phyloP scores from a whole-genome alignment of 164 flowering plant species.

The Nymphaea thermarum region DNA sequence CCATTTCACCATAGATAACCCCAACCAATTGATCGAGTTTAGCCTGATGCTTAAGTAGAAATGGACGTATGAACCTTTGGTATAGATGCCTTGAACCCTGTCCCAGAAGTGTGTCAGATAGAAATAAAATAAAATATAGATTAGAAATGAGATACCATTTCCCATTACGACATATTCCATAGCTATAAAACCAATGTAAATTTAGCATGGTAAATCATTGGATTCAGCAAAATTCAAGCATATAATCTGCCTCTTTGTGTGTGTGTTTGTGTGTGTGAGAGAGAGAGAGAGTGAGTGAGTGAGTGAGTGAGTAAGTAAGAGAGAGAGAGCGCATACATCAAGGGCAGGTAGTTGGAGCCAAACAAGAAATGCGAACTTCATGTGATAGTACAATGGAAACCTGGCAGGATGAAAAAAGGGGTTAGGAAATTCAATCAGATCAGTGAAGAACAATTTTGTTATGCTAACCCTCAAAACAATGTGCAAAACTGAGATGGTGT shows the following conservation, averaged over 20 bases:
- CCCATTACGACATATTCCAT: too few relatives aligned
- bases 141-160: neutral
- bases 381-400: constrained; percentile 74
- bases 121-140: neutral
- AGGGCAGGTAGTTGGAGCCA: constrained; percentile 83
- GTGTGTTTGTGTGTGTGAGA: neutral
- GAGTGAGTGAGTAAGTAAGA: neutral
- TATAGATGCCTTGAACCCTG: constrained; percentile 7
- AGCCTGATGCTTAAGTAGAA: constrained; percentile 5
- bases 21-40: constrained; percentile 5
- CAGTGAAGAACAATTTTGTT: too few relatives aligned
- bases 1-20: constrained; percentile 5
- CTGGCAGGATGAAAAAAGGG: constrained; percentile 19
- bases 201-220: too few relatives aligned
- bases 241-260: too few relatives aligned
- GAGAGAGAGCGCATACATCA: constrained; percentile 29
- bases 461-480: too few relatives aligned
- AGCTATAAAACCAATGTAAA: too few relatives aligned
- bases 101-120: neutral
- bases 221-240: too few relatives aligned
- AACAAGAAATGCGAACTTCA: constrained; percentile 91
- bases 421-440: too few relatives aligned
- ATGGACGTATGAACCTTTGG: constrained; percentile 4
- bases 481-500: too few relatives aligned
- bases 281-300: neutral